phyloP scores from a whole-genome alignment of 257 asterid genomes.

The Primulina tabacum region DNA sequence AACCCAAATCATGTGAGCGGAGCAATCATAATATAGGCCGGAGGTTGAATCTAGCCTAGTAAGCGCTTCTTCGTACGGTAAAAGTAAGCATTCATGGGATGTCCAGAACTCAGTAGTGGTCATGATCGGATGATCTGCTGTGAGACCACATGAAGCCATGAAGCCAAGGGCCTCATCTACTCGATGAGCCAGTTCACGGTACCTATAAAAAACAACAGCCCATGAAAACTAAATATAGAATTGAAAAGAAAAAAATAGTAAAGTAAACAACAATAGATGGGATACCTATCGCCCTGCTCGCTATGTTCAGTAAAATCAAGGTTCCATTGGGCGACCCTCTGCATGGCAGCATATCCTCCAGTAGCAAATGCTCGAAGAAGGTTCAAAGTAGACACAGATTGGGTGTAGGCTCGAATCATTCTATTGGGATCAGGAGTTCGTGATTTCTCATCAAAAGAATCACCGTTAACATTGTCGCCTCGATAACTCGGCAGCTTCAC shows the following conservation, averaged over 20 bases:
- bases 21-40: slow-evolving; percentile 61
- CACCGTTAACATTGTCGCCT: slow-evolving; percentile 64
- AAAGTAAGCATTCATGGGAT: slow-evolving; percentile 66
- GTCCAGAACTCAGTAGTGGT: slow-evolving; percentile 67
- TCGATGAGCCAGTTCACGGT: slow-evolving; percentile 60
- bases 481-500: slow-evolving; percentile 66
- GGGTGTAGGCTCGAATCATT: slow-evolving; percentile 59
- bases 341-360: slow-evolving; percentile 74
- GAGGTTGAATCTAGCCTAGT: slow-evolving; percentile 65
- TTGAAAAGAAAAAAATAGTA: neutral
- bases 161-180: slow-evolving; percentile 70
- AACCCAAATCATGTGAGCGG: slow-evolving; percentile 72
- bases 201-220: slow-evolving; percentile 32
- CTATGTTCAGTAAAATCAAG: slow-evolving; percentile 64
- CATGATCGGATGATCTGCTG: slow-evolving; percentile 55
- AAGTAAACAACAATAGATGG: neutral
- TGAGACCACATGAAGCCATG: slow-evolving; percentile 63
- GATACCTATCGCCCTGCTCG: slow-evolving; percentile 64
- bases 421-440: slow-evolving; percentile 60
- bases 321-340: slow-evolving; percentile 64
- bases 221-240: neutral
- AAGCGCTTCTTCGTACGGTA: slow-evolving; percentile 63
- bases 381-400: slow-evolving; percentile 61
- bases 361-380: slow-evolving; percentile 68
- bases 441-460: slow-evolving; percentile 55